A percentile compares a stretch with the other conserved stretches of the same genome.
Conservation (phyloP, 2,329 filamentous ascomycete species). For the Cladosporium sp. region DNA sequence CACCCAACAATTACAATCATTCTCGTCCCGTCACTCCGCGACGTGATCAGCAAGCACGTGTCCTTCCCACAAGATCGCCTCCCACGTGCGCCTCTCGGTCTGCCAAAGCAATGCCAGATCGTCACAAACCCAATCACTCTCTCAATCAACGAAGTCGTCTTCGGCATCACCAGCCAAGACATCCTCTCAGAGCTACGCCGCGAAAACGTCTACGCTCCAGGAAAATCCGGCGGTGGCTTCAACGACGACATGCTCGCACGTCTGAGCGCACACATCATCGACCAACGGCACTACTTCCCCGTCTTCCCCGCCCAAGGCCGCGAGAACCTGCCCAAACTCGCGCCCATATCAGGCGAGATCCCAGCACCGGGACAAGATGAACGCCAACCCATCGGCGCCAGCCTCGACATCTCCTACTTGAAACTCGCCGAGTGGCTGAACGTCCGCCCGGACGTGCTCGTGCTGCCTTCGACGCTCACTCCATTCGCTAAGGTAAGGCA, state of each 20-base stretch:
- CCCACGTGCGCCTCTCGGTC: slow-evolving; percentile 68
- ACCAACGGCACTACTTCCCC: slow-evolving; percentile 90
- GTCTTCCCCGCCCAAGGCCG: slow-evolving; percentile 80
- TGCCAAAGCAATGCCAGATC: slow-evolving; percentile 74
- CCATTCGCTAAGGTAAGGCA: slow-evolving; percentile 78
- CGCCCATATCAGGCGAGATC: slow-evolving; percentile 45
- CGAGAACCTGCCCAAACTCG: slow-evolving; percentile 62
- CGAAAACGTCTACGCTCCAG: slow-evolving; percentile 67
- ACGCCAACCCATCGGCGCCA: slow-evolving; percentile 68
- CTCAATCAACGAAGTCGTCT: slow-evolving; percentile 80
- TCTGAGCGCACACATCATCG: slow-evolving; percentile 75
- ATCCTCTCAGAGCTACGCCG: slow-evolving; percentile 70
- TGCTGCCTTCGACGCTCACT: slow-evolving; percentile 79
- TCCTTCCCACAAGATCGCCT: slow-evolving; percentile 83
- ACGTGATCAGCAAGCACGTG: slow-evolving; percentile 78
- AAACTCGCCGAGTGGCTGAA: slow-evolving; percentile 91
- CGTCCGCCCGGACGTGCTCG: slow-evolving; percentile 78
- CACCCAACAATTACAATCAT: slow-evolving; percentile 81
- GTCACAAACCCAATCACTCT: slow-evolving; percentile 91
- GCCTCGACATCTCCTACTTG: slow-evolving; percentile 79
- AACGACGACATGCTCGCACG: slow-evolving; percentile 64
- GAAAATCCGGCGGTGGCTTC: slow-evolving; percentile 74
- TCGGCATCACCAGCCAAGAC: slow-evolving; percentile 83
- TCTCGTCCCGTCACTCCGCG: slow-evolving; percentile 79
- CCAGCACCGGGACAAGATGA: slow-evolving; percentile 42